These are phyloP conservation scores for Candida corydali DNA, from an alignment of 805 yeast genomes.

Conservation along the genomic window DNA sequence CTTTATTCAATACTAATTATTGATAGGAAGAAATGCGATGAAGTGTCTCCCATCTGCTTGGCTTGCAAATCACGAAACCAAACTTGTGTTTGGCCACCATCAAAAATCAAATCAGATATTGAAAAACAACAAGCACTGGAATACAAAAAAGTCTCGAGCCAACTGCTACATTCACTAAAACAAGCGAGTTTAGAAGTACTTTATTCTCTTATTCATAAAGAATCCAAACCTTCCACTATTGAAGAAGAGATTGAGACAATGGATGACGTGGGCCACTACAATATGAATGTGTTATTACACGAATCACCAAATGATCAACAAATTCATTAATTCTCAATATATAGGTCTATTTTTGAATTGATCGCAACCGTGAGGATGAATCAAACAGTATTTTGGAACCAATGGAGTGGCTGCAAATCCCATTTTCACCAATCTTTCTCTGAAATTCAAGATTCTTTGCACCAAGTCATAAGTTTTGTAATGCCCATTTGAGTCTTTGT, in stretches of 20 bases:
- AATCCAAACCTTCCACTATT: neutral
- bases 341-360: constrained; percentile 8
- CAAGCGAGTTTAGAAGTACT: neutral
- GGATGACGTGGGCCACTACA: constrained; percentile 6
- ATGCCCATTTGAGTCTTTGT: constrained; percentile 24
- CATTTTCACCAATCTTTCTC: constrained; percentile 34
- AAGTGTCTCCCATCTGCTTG: neutral
- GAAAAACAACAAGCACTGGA: too few relatives aligned
- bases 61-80: constrained; percentile 5
- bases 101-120: neutral
- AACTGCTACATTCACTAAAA: neutral
- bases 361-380: constrained; percentile 38
- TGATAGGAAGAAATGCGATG: constrained; percentile 5
- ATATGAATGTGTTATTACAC: constrained; percentile 2
- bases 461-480: constrained; percentile 25
- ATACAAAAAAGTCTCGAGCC: too few relatives aligned
- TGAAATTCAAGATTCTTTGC: constrained; percentile 32
- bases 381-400: constrained; percentile 32
- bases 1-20: neutral
- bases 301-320: neutral
- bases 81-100: constrained; percentile 2
- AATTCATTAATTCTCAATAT: too few relatives aligned
- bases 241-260: constrained; percentile 3
- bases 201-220: neutral
- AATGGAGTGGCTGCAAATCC: constrained; percentile 31